Evolutionary conservation across 495 filamentous ascomycete species (phyloP).

Genomic region (Usnea hakonensis): DNA sequence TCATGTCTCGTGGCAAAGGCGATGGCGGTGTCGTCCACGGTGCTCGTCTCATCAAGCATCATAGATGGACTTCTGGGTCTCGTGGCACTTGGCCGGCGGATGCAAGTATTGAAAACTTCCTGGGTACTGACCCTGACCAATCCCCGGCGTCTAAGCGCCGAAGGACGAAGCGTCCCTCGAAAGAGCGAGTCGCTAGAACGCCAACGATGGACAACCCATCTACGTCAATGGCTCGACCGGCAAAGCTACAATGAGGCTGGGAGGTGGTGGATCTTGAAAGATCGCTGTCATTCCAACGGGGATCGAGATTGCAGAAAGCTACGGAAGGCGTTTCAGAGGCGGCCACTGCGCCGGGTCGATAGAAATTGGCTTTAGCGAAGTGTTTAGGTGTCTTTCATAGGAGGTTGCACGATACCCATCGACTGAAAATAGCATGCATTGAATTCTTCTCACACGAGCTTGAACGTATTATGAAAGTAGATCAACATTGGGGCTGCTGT

Average conservation of each 20-base stretch:
- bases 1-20: constrained; percentile 67
- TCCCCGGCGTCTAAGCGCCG: constrained; percentile 10
- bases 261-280: not conserved
- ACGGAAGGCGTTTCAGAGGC: not conserved
- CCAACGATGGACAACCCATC: not conserved
- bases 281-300: not conserved
- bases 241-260: not conserved
- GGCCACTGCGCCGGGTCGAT: not conserved
- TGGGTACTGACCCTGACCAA: not conserved
- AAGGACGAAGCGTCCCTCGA: constrained; percentile 1
- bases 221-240: not conserved
- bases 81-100: constrained; percentile 17
- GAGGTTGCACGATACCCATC: constrained; percentile 1
- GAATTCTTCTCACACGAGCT: not conserved
- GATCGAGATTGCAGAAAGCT: not conserved
- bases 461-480: not conserved
- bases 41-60: constrained; percentile 19
- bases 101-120: not conserved
- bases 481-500: not conserved
- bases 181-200: not conserved
- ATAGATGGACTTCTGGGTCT: constrained; percentile 12
- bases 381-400: not conserved
- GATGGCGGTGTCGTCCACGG: constrained; percentile 25
- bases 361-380: not conserved
- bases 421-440: not conserved